Conservation (phyloP, 371 early-diverging fungal species). For the Mucor mucedo region DNA sequence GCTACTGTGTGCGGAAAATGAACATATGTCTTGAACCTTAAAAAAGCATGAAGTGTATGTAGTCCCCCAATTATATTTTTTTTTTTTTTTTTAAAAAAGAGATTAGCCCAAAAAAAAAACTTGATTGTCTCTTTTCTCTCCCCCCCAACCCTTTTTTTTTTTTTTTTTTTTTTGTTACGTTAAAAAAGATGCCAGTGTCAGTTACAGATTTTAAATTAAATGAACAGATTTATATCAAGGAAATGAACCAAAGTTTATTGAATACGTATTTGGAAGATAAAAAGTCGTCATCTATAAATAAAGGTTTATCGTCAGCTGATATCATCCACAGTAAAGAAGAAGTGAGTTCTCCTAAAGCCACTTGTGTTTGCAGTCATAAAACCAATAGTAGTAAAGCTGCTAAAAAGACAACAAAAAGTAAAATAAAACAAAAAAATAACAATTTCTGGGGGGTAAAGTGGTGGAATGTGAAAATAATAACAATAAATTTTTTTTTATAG, state of each 20-base stretch:
- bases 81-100: too few species aligned
- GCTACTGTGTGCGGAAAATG: too few species aligned
- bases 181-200: too few species aligned
- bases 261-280: conserved; percentile 9
- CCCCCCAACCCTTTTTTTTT: too few species aligned
- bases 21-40: too few species aligned
- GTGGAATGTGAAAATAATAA: too few species aligned
- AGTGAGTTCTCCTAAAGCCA: conserved; percentile 8
- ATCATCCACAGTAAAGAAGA: conserved; percentile 16
- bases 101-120: too few species aligned
- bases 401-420: not conserved
- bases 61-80: too few species aligned
- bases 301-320: conserved; percentile 7
- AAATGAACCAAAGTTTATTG: conserved; percentile 27
- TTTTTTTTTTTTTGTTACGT: too few species aligned
- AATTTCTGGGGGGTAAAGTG: not conserved
- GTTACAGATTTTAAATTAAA: too few species aligned
- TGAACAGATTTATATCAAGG: conserved; percentile 4
- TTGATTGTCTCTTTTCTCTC: too few species aligned
- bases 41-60: too few species aligned
- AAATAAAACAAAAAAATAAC: not conserved
- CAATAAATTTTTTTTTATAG: not conserved
- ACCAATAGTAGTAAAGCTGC: not conserved
- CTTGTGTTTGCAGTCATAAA: not conserved
- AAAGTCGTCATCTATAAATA: conserved; percentile 3